Conservation (phyloP, 73 alveolate species). For the Tetrahymena elliotti region DNA sequence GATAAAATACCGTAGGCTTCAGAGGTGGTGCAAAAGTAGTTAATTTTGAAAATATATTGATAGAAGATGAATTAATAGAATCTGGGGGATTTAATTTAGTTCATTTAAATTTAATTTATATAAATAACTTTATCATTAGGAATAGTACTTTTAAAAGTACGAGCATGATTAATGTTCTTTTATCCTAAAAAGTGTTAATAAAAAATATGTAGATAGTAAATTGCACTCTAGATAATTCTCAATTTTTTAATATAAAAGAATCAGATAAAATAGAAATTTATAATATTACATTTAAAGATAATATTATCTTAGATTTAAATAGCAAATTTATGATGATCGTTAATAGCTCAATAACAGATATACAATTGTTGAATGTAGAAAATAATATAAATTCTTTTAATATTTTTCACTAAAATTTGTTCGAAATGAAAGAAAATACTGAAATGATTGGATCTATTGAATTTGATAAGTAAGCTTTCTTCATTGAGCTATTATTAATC, state of each 20-base stretch:
- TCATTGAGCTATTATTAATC: neutral
- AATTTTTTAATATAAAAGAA: neutral
- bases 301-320: neutral
- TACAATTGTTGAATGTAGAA: neutral
- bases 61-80: neutral
- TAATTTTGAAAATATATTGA: neutral
- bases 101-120: neutral
- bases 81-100: neutral
- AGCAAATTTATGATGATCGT: neutral
- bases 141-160: neutral
- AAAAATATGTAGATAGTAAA: neutral
- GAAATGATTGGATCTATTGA: neutral
- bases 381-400: neutral
- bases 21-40: neutral
- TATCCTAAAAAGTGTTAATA: neutral
- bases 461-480: neutral
- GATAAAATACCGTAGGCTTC: neutral
- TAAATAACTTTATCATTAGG: neutral
- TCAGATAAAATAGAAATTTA: neutral
- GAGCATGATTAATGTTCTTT: neutral
- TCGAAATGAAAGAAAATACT: neutral
- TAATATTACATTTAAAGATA: neutral
- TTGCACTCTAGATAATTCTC: neutral
- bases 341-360: neutral
- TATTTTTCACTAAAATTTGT: neutral